Conservation (phyloP, 768 basidiomycete species). For the Pleurotus tuber-regium region DNA sequence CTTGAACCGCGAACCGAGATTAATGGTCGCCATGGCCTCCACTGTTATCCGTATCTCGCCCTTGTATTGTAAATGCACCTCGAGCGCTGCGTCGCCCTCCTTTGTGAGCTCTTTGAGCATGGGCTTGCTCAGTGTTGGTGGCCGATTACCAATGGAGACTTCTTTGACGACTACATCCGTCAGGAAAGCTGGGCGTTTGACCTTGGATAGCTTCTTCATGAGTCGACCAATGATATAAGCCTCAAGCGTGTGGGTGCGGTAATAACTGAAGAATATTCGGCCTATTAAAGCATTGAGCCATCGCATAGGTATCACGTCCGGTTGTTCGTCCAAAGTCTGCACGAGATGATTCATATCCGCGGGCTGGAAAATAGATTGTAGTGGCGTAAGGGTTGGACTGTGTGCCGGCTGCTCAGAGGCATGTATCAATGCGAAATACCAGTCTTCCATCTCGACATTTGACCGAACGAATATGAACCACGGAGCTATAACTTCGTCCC, state of each 20-base stretch:
- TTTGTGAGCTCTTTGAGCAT: slow-evolving; percentile 97
- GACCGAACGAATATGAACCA: slow-evolving; percentile 95
- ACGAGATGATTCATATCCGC: slow-evolving; percentile 84
- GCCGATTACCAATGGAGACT: slow-evolving; percentile 81
- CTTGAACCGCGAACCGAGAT: slow-evolving; percentile 80
- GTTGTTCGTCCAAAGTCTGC: slow-evolving; percentile 83
- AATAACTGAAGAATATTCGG: slow-evolving; percentile 89
- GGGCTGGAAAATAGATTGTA: slow-evolving; percentile 65
- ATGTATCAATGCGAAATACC: slow-evolving; percentile 83
- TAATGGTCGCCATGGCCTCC: slow-evolving; percentile 86
- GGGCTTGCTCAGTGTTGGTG: slow-evolving; percentile 90
- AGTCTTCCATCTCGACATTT: slow-evolving; percentile 95
- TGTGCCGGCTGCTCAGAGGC: slow-evolving; percentile 64
- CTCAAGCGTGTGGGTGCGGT: slow-evolving; percentile 81
- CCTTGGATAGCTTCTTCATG: slow-evolving; percentile 92
- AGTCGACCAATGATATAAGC: slow-evolving; percentile 80
- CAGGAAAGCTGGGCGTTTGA: slow-evolving; percentile 86
- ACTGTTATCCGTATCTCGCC: slow-evolving; percentile 89
- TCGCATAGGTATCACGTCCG: slow-evolving; percentile 95
- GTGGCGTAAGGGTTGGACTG: slow-evolving; percentile 56
- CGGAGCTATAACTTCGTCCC: slow-evolving; percentile 57
- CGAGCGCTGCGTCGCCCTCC: slow-evolving; percentile 90
- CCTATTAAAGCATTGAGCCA: slow-evolving; percentile 97
- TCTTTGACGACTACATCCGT: slow-evolving; percentile 84
- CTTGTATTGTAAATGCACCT: slow-evolving; percentile 80